phyloP scores from a whole-genome alignment of 2,329 filamentous ascomycete species.

The Fusarium sp. region DNA sequence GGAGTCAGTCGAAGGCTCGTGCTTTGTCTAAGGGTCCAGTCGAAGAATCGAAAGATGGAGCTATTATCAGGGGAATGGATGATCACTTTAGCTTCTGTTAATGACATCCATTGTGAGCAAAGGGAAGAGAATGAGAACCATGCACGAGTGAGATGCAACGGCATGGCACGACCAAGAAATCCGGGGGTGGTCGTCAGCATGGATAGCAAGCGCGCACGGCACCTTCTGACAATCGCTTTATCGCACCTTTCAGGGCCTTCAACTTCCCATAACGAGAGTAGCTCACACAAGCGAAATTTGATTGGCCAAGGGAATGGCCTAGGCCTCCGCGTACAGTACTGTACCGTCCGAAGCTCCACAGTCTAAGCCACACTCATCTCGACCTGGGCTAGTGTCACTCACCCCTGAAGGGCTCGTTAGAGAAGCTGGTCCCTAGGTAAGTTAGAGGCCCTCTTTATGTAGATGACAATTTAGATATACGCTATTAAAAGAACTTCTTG shows the following conservation, averaged over 20 bases:
- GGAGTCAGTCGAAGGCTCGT: constrained; percentile 37
- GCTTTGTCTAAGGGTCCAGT: constrained; percentile 18
- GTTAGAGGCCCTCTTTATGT: constrained; percentile 7
- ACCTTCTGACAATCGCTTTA: constrained; percentile 32
- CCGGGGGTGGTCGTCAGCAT: constrained; percentile 39
- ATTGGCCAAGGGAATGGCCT: constrained; percentile 19
- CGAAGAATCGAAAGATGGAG: constrained; percentile 15
- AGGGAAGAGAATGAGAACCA: constrained; percentile 14
- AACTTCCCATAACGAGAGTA: constrained; percentile 22
- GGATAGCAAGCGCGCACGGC: constrained; percentile 2
- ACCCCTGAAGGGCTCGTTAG: constrained; percentile 15
- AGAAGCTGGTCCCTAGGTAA: constrained; percentile 5
- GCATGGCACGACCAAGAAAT: constrained; percentile 34
- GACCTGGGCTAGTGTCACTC: constrained; percentile 10
- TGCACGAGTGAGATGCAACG: constrained; percentile 25
- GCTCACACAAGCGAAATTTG: constrained; percentile 4
- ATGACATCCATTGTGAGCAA: constrained; percentile 44
- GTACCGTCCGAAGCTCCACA: constrained; percentile 35
- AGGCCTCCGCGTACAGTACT: constrained; percentile 36
- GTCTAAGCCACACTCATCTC: constrained; percentile 45
- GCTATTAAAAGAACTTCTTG: constrained; percentile 29
- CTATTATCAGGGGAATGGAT: constrained; percentile 7
- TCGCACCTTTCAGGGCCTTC: constrained; percentile 32
- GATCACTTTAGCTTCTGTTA: constrained; percentile 21
- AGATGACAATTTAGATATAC: constrained; percentile 24